Evolutionary conservation across 768 basidiomycete species (phyloP).

Genomic region (Aureoboletus auriporus): DNA sequence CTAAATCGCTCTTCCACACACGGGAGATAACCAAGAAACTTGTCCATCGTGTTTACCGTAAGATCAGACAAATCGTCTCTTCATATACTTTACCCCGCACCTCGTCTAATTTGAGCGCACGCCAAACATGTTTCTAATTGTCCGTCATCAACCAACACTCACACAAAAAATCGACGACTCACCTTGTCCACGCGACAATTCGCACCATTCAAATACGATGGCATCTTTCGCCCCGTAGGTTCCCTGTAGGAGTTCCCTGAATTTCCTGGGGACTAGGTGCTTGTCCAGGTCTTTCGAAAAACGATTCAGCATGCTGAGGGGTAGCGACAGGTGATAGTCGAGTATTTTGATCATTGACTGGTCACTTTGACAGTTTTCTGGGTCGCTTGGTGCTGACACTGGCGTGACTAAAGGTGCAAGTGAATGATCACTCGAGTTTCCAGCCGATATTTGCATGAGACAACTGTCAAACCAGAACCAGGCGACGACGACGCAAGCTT

Average conservation of each 20-base stretch:
- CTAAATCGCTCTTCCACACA: constrained; percentile 41
- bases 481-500: constrained; percentile 49
- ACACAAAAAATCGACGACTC: neutral
- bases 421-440: constrained; percentile 6
- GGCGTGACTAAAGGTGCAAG: neutral
- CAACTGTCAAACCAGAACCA: constrained; percentile 34
- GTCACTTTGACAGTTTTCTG: constrained; percentile 15
- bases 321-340: constrained; percentile 5
- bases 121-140: constrained; percentile 45
- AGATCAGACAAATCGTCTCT: constrained; percentile 50
- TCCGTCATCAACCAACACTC: neutral
- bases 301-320: constrained; percentile 11
- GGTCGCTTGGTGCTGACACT: constrained; percentile 11
- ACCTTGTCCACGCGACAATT: constrained; percentile 55
- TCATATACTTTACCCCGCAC: constrained; percentile 45
- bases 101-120: constrained; percentile 42
- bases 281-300: too few relatives aligned
- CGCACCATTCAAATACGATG: too few relatives aligned
- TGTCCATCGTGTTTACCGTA: constrained; percentile 56
- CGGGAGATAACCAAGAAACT: constrained; percentile 45
- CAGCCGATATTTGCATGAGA: constrained; percentile 25
- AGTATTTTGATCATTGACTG: neutral
- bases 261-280: too few relatives aligned
- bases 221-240: too few relatives aligned
- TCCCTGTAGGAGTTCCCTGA: too few relatives aligned